Evolutionary conservation across 2,329 filamentous ascomycete genomes (phyloP).

Genomic region (Nothomitra cinnamomea): DNA sequence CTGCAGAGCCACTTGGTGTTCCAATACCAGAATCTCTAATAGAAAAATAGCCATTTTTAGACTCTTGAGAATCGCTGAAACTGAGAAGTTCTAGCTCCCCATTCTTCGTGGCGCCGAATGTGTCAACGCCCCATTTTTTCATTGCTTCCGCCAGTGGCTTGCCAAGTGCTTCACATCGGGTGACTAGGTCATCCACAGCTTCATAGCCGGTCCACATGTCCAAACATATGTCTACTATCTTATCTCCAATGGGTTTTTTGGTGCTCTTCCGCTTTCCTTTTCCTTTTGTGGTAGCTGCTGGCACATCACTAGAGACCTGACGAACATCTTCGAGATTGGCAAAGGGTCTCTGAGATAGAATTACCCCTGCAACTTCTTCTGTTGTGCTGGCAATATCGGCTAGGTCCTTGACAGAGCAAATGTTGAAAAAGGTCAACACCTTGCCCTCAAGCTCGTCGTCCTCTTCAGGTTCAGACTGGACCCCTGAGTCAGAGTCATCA

Average conservation of each 20-base stretch:
- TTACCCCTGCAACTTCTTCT: conserved; percentile 46
- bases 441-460: conserved; percentile 30
- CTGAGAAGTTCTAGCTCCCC: conserved; percentile 45
- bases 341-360: conserved; percentile 66
- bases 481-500: conserved; percentile 22
- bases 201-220: conserved; percentile 67
- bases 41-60: conserved; percentile 14
- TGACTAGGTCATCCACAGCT: conserved; percentile 68
- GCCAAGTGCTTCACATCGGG: conserved; percentile 56
- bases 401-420: conserved; percentile 56
- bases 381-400: conserved; percentile 66
- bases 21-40: conserved; percentile 50
- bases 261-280: conserved; percentile 30
- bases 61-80: conserved; percentile 25
- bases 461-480: conserved; percentile 22
- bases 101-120: conserved; percentile 40
- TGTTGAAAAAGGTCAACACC: conserved; percentile 71
- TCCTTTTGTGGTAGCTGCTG: conserved; percentile 31
- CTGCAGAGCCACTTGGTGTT: conserved; percentile 31
- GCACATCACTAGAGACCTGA: conserved; percentile 37
- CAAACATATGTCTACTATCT: conserved; percentile 46
- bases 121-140: conserved; percentile 49
- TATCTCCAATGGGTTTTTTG: conserved; percentile 43
- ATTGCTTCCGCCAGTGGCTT: conserved; percentile 47
- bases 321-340: conserved; percentile 45